Conservation (phyloP, 768 basidiomycete species). For the Thelephora aurantiotincta region DNA sequence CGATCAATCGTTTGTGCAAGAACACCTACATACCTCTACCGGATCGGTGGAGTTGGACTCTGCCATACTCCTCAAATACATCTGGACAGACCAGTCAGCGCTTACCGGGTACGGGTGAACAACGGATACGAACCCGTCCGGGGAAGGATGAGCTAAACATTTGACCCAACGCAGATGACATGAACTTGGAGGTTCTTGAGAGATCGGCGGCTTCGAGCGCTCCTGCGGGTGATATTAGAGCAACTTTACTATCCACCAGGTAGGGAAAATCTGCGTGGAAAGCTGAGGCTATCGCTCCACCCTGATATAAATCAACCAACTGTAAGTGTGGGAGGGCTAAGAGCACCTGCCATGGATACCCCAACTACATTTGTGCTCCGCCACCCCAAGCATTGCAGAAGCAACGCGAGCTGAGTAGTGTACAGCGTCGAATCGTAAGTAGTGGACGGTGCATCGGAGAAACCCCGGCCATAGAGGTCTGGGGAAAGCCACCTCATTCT, state of each 20-base stretch:
- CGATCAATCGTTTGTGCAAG: background rate
- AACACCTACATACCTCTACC: constrained; percentile 4
- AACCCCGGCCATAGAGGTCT: constrained; percentile 78
- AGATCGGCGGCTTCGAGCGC: constrained; percentile 40
- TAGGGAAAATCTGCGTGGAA: constrained; percentile 62
- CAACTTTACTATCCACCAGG: constrained; percentile 49
- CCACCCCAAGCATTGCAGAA: constrained; percentile 72
- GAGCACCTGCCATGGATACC: constrained; percentile 52
- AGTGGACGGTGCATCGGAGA: constrained; percentile 65
- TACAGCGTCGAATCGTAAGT: constrained; percentile 53
- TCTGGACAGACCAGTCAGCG: constrained; percentile 6
- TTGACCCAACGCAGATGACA: constrained; percentile 68
- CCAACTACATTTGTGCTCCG: constrained; percentile 49
- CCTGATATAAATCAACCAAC: constrained; percentile 25
- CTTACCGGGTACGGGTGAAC: background rate
- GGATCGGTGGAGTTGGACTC: constrained; percentile 16
- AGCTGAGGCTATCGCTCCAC: constrained; percentile 58
- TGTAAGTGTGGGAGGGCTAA: background rate
- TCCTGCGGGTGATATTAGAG: constrained; percentile 56
- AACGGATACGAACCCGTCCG: constrained; percentile 31
- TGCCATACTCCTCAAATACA: constrained; percentile 20
- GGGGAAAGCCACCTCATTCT: background rate
- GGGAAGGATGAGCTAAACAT: constrained; percentile 45
- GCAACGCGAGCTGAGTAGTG: constrained; percentile 66
- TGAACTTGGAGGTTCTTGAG: constrained; percentile 61